Percentiles rank a stretch among this genome's conserved stretches.
These are phyloP conservation scores for Pisolithus tinctorius DNA, from an alignment of 768 basidiomycete species.

Conservation along the genomic window DNA sequence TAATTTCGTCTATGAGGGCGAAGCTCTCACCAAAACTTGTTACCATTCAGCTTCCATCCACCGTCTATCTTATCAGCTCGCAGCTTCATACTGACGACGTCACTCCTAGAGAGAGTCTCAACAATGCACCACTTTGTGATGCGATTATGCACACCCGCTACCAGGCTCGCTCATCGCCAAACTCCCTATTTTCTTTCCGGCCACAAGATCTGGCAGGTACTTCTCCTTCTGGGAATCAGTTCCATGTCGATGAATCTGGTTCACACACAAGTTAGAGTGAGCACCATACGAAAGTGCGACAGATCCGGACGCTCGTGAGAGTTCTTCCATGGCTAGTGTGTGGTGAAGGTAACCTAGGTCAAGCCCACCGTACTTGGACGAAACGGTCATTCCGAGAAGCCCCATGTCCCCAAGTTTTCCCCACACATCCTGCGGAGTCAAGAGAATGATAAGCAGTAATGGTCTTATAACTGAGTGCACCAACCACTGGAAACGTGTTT, in stretches of 20 bases:
- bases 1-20: neutral
- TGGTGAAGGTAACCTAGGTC: constrained; percentile 82
- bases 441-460: constrained; percentile 2
- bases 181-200: constrained; percentile 79
- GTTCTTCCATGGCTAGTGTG: constrained; percentile 90
- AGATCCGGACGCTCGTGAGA: constrained; percentile 86
- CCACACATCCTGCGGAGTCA: constrained; percentile 63
- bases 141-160: constrained; percentile 42
- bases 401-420: constrained; percentile 91
- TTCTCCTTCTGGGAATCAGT: constrained; percentile 73
- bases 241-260: constrained; percentile 81
- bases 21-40: constrained; percentile 77
- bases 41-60: constrained; percentile 79
- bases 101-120: constrained; percentile 39
- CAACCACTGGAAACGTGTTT: constrained; percentile 73
- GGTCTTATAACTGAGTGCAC: constrained; percentile 10
- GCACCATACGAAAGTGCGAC: constrained; percentile 91
- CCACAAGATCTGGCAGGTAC: constrained; percentile 75
- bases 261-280: constrained; percentile 85
- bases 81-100: constrained; percentile 91
- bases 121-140: neutral
- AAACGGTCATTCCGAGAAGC: constrained; percentile 80
- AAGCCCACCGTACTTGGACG: constrained; percentile 75
- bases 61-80: constrained; percentile 72
- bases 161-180: constrained; percentile 94